Conservation (phyloP, 441 rosid genomes). For the Manihot esculenta region DNA sequence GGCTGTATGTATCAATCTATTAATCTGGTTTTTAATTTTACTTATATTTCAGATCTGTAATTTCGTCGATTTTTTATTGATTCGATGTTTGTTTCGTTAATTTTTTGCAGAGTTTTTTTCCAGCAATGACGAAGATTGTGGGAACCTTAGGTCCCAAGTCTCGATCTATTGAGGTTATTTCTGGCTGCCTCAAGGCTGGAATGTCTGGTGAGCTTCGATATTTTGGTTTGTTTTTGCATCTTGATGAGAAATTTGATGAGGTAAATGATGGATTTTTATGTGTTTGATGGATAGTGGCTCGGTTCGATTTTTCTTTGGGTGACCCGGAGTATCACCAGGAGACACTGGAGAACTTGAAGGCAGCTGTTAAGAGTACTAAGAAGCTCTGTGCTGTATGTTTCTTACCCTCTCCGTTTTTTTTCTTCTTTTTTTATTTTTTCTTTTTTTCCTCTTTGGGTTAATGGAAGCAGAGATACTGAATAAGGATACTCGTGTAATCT, state of each 20-base stretch:
- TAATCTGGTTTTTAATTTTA: not conserved
- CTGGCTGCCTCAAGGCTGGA: constrained; percentile 89
- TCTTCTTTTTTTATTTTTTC: not conserved
- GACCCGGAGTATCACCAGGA: constrained; percentile 75
- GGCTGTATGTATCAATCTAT: constrained; percentile 45
- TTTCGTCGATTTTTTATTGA: not conserved
- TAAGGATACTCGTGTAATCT: too few relatives aligned
- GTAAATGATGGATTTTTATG: constrained; percentile 8
- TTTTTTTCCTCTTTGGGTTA: too few relatives aligned
- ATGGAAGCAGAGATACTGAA: not conserved
- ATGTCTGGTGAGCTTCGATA: constrained; percentile 67
- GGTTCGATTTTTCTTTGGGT: constrained; percentile 95
- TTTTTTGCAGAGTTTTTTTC: constrained; percentile 70
- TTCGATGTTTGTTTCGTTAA: not conserved
- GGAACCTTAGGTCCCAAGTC: constrained; percentile 97
- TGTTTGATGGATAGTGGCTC: constrained; percentile 52
- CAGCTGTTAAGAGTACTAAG: constrained; percentile 79
- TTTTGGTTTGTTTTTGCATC: constrained; percentile 2
- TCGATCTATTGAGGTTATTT: constrained; percentile 73
- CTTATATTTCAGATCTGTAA: not conserved
- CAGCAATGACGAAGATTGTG: constrained; percentile 95
- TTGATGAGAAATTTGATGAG: constrained; percentile 1
- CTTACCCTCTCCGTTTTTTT: not conserved
- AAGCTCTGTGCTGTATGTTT: constrained; percentile 90
- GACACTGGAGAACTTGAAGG: constrained; percentile 80